Conservation (phyloP, 208 protist genomes). For the Trypanosoma theileri region DNA sequence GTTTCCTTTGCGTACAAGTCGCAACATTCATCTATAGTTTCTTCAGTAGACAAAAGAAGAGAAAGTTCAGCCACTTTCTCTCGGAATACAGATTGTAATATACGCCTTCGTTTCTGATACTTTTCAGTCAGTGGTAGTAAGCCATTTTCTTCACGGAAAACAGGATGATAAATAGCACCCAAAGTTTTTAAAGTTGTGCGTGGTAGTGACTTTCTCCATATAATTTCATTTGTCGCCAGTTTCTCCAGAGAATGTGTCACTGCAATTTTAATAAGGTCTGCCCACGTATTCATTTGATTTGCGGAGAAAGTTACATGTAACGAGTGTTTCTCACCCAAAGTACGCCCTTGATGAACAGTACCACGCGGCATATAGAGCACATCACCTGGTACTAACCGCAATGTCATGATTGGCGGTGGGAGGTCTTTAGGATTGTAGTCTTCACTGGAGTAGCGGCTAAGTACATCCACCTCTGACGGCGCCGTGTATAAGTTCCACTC, state of each 20-base stretch:
- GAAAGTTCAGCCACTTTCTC: constrained; percentile 45
- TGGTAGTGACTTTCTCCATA: constrained; percentile 53
- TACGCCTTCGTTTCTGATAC: constrained; percentile 19
- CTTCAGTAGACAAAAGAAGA: constrained; percentile 42
- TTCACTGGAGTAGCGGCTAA: constrained; percentile 68
- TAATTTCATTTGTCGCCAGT: constrained; percentile 54
- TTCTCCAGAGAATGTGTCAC: constrained; percentile 47
- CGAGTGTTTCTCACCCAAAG: constrained; percentile 56
- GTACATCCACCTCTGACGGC: constrained; percentile 46
- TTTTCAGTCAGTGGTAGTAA: constrained; percentile 33
- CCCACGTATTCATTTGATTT: constrained; percentile 82
- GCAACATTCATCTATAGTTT: constrained; percentile 49
- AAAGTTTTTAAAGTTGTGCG: constrained; percentile 33
- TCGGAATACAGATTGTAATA: constrained; percentile 30
- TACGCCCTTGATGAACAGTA: constrained; percentile 90
- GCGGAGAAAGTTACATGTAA: constrained; percentile 93
- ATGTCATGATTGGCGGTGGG: constrained; percentile 54
- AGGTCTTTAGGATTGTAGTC: constrained; percentile 86
- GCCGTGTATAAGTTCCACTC: constrained; percentile 91
- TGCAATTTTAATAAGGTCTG: constrained; percentile 47
- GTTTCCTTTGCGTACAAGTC: constrained; percentile 53
- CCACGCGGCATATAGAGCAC: constrained; percentile 95
- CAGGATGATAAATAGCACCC: constrained; percentile 40
- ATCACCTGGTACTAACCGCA: constrained; percentile 86
- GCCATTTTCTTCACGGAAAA: constrained; percentile 30